Evolutionary conservation across 495 filamentous ascomycete species (phyloP), one percentile per base, ranked within the genome.

Genomic region (Penicillium arizonense): DNA sequence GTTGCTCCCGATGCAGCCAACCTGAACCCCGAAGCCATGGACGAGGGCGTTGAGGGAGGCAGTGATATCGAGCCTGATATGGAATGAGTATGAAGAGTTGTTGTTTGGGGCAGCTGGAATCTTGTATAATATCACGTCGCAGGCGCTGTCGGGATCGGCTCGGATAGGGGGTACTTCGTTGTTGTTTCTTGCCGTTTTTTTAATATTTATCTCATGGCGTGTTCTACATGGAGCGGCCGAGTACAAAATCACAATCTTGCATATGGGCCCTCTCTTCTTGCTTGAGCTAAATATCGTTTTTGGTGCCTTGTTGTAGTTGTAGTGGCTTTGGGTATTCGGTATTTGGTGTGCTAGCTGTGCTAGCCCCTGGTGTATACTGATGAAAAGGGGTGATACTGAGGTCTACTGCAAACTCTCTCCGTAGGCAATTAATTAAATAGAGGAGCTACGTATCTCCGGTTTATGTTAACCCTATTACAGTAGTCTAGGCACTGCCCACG

Each of bases 21-120:
- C 40, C 63, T 76, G n/a, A 77, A 75, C 47, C 70, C 74, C 9
- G 75, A 78, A 44, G 72, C 71, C 0, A 78, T 78, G 75, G 73
- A 77, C 21, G 67, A 70, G 59, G 70, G 45, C 6, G 57, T 52
- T 6, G 67, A 65, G 21, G 72, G 60, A 21, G 50, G 26, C 3
- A 70, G 73, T 46, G 73, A 75, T 44, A 49, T 76, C 28, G 72
- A 76, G 55, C 70, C 72, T 28, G 72, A 75, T 26, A 48, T 61
- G 53, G 55, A 60, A 43, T 67, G 56, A 44, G 28, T 44, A 12
- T 50, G 47, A 33, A 55, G 1, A 41, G 53, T 55, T 38, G 24
- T 18, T 42, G 48, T 12, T 33, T 43, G 13, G 23, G 20, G 44
- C 35, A 36, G 13, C n/a, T 39, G 34, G 32, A 33, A 38, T 55